These are phyloP conservation scores for Ampelocalamus luodianensis DNA, from an alignment of 176 grass and related monocot species.

Conservation along the genomic window DNA sequence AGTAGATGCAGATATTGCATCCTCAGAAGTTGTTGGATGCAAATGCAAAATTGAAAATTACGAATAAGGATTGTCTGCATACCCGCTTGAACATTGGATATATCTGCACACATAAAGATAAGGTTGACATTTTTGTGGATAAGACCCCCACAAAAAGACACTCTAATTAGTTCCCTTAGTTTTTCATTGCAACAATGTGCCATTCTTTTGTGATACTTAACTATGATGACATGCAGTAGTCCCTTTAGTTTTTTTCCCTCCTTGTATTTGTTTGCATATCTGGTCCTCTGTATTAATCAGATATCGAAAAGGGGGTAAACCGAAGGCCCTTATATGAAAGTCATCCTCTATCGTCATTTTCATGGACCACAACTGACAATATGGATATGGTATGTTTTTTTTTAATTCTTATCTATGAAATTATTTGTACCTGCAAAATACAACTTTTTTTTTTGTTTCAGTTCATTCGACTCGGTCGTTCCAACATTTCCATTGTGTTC, in stretches of 20 bases:
- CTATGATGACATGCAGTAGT: background rate
- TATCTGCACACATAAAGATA: background rate
- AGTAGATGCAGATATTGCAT: constrained; percentile 19
- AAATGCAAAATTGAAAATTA: constrained; percentile 4
- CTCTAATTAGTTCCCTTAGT: background rate
- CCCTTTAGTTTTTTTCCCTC: background rate
- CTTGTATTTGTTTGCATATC: constrained; percentile 26
- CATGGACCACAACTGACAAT: constrained; percentile 74
- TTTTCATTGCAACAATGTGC: background rate
- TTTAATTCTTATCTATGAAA: background rate
- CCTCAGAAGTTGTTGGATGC: constrained; percentile 15
- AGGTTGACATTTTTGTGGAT: background rate
- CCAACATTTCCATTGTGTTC: background rate
- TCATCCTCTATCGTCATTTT: constrained; percentile 83
- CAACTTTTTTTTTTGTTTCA: background rate
- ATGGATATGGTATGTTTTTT: constrained; percentile 75
- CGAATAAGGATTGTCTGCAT: constrained; percentile 1
- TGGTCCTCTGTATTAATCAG: constrained; percentile 47
- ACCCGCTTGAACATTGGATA: background rate
- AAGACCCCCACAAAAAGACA: background rate
- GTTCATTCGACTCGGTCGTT: constrained; percentile 8
- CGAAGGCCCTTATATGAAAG: constrained; percentile 71
- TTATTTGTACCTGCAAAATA: background rate
- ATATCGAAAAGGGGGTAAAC: constrained; percentile 70
- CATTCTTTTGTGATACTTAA: background rate